phyloP scores from a whole-genome alignment of 768 basidiomycete species.

The Bullera alba region DNA sequence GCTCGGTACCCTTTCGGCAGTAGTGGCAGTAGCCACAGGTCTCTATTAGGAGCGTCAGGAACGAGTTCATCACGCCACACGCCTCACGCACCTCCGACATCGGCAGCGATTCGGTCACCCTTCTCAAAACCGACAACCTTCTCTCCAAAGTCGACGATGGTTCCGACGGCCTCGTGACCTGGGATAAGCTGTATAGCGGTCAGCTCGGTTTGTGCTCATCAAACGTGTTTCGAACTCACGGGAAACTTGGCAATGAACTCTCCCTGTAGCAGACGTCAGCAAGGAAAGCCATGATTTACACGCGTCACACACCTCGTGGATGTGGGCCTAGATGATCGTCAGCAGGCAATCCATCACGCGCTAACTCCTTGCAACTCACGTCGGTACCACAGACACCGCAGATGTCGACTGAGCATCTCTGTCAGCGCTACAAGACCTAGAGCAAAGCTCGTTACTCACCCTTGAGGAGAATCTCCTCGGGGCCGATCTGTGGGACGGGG shows the following conservation, averaged over 20 bases:
- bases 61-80: not conserved
- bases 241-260: conserved; percentile 68
- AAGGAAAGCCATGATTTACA: conserved; percentile 6
- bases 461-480: conserved; percentile 70
- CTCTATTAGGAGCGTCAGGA: conserved; percentile 9
- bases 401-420: conserved; percentile 29
- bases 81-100: conserved; percentile 54
- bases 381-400: conserved; percentile 60
- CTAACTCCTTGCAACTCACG: conserved; percentile 25
- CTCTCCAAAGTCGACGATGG: conserved; percentile 66
- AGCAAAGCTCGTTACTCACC: conserved; percentile 47
- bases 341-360: not conserved
- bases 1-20: conserved; percentile 72
- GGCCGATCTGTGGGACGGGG: conserved; percentile 59
- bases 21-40: conserved; percentile 74
- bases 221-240: no score
- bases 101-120: conserved; percentile 79
- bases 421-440: not conserved
- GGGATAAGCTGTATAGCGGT: conserved; percentile 64
- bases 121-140: conserved; percentile 67
- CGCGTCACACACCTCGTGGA: conserved; percentile 49
- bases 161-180: conserved; percentile 69
- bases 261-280: conserved; percentile 40
- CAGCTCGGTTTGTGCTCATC: no score
- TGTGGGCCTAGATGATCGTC: conserved; percentile 47